Evolutionary conservation across 768 basidiomycete species (phyloP), one percentile per base, ranked within the genome.

Genomic region (Crassisporium funariophilum): DNA sequence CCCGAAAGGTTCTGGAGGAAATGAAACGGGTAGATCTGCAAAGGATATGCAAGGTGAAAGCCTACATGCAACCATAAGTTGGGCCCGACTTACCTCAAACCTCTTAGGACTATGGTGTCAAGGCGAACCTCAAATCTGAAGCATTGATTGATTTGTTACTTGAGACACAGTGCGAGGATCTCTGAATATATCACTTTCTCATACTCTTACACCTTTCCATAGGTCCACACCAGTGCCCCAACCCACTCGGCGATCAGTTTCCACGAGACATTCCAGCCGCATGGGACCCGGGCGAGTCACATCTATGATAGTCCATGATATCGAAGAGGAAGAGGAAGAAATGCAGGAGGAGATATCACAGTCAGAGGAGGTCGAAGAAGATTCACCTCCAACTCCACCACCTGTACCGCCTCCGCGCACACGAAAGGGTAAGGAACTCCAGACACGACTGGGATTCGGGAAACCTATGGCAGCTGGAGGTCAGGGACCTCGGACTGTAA

Each of bases 101-200:
- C 19, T 38, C 43, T 20, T 44, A 91, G 88, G 86, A 89, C 56
- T 82, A 84, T 59, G 87, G 88, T 47, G 80, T 91, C 50, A 87
- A 79, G 66, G 89, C 89, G 35, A 91, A 91, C 66, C 77, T 90
- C 60, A 91, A 88, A 71, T 80, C 86, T 17, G 86, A 89, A 58
- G 83, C 81, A 37, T 71, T 91, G 52, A 88, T 91, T 58, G 84
- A 89, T 60, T 72, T 88, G 13, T 69, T 91, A 20, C 69, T 88
- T 11, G 80, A 84, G 55, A 77, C 74, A 41, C 73, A 73, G 77
- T 79, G 54, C 42, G 70, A 62, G 39, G 40, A 15, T 17, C 19
- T 45, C 22, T 38, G 2, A n/a, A 19, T 23, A 15, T 10, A 29
- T 21, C 27, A 25, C 38, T 29, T 20, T 16, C 10, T 15, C 24